Conservation (phyloP, 176 grass and related monocot species). For the Elaeis guineensis region DNA sequence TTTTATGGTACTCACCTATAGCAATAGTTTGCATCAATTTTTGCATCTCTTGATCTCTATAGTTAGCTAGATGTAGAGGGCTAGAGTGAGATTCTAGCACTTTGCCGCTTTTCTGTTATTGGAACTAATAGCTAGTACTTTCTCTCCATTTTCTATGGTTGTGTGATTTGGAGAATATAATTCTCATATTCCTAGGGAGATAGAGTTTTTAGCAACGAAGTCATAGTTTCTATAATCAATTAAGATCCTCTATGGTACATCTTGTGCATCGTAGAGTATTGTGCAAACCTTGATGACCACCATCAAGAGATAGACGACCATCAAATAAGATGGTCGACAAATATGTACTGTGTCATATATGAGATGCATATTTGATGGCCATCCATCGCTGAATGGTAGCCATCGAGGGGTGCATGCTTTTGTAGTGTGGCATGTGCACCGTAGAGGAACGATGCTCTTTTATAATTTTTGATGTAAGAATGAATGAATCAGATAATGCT, state of each 20-base stretch:
- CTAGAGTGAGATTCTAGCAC: conserved; percentile 16
- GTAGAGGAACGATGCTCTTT: too few species aligned
- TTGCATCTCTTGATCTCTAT: conserved; percentile 33
- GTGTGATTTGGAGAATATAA: conserved; percentile 8
- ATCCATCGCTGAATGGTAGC: too few species aligned
- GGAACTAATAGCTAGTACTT: conserved; percentile 2
- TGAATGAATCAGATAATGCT: conserved; percentile 5
- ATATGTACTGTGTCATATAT: too few species aligned
- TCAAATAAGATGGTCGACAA: too few species aligned
- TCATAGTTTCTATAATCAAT: background rate
- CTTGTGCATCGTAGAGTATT: too few species aligned
- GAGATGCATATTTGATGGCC: too few species aligned
- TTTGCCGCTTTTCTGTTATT: conserved; percentile 35
- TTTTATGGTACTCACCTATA: conserved; percentile 18
- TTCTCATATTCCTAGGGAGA: conserved; percentile 6
- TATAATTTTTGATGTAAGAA: background rate
- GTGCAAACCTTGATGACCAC: too few species aligned
- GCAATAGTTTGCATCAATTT: conserved; percentile 26
- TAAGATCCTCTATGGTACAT: too few species aligned
- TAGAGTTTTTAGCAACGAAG: conserved; percentile 9
- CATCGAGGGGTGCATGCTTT: too few species aligned
- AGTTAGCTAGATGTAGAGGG: conserved; percentile 36
- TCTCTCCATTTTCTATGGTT: conserved; percentile 10
- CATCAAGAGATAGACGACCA: too few species aligned
- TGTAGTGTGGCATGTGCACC: too few species aligned